Evolutionary conservation across 768 basidiomycete species (phyloP).

Genomic region (Termitomyces sp.): DNA sequence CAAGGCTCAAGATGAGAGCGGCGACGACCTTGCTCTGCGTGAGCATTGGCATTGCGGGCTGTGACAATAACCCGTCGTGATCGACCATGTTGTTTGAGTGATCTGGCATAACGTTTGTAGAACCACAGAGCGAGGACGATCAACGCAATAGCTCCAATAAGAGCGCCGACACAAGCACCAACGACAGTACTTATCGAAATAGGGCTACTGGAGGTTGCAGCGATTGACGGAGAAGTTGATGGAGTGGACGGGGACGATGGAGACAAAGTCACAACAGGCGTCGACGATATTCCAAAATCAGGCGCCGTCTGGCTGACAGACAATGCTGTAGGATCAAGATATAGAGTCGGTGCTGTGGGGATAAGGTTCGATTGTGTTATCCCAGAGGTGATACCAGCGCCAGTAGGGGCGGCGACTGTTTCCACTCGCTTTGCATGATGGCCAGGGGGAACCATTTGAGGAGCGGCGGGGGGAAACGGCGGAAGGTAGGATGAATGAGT

Average conservation of each 20-base stretch:
- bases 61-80: slow-evolving; percentile 27
- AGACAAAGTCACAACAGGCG: slow-evolving; percentile 10
- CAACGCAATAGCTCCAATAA: slow-evolving; percentile 50
- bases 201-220: slow-evolving; percentile 24
- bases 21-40: slow-evolving; percentile 38
- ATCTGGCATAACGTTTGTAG: slow-evolving; percentile 47
- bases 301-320: slow-evolving; percentile 1
- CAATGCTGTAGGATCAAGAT: slow-evolving; percentile 12
- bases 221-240: slow-evolving; percentile 15
- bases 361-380: slow-evolving; percentile 8
- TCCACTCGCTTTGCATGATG: slow-evolving; percentile 15
- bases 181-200: slow-evolving; percentile 55
- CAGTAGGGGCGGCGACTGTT: slow-evolving; percentile 13
- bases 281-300: slow-evolving; percentile 2
- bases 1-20: slow-evolving; percentile 51
- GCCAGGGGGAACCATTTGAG: slow-evolving; percentile 12
- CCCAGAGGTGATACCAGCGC: slow-evolving; percentile 15
- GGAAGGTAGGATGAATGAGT: slow-evolving; percentile 10
- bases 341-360: slow-evolving; percentile 11
- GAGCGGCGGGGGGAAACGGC: background rate
- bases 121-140: slow-evolving; percentile 52
- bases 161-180: slow-evolving; percentile 60
- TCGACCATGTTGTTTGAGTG: slow-evolving; percentile 30
- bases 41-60: slow-evolving; percentile 33
- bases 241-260: slow-evolving; percentile 15